phyloP scores from a whole-genome alignment of 371 early-diverging fungal species.

The Mortierella sp. region DNA sequence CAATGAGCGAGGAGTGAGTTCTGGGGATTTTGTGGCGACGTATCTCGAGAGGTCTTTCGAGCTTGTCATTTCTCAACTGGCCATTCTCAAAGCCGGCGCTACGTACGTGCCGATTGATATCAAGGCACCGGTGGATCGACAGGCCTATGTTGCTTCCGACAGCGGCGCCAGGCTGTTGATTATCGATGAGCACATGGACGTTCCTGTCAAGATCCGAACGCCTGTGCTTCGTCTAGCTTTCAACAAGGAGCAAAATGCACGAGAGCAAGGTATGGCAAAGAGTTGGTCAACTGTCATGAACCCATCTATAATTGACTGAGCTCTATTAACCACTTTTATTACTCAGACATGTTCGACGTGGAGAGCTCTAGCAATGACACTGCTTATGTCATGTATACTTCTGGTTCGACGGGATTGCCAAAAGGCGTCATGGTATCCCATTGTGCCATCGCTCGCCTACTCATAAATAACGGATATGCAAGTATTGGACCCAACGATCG shows the following conservation, averaged over 20 bases:
- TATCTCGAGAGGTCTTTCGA: background rate
- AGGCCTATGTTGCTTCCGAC: background rate
- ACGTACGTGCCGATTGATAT: slow-evolving; percentile 4
- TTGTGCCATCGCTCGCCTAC: background rate
- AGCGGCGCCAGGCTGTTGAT: background rate
- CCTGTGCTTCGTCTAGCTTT: too few species aligned
- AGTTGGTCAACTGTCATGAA: too few species aligned
- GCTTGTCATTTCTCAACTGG: background rate
- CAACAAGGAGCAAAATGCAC: too few species aligned
- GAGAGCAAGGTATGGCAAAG: too few species aligned
- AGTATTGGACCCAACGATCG: background rate
- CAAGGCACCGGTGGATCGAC: background rate
- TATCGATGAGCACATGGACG: background rate
- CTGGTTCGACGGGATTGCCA: slow-evolving; percentile 63
- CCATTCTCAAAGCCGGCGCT: slow-evolving; percentile 2
- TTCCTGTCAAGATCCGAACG: background rate
- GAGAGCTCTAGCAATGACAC: background rate
- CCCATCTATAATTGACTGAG: too few species aligned
- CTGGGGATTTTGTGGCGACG: slow-evolving; percentile 1
- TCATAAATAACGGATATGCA: slow-evolving; percentile 1
- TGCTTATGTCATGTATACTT: slow-evolving; percentile 58
- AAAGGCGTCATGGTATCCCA: slow-evolving; percentile 59
- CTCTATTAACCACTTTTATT: too few species aligned
- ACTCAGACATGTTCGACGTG: too few species aligned
- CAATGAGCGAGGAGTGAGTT: background rate